Evolutionary conservation across 208 protist species (phyloP), one percentile per base, ranked within the genome.

Genomic region (Crithidia thermophila): DNA sequence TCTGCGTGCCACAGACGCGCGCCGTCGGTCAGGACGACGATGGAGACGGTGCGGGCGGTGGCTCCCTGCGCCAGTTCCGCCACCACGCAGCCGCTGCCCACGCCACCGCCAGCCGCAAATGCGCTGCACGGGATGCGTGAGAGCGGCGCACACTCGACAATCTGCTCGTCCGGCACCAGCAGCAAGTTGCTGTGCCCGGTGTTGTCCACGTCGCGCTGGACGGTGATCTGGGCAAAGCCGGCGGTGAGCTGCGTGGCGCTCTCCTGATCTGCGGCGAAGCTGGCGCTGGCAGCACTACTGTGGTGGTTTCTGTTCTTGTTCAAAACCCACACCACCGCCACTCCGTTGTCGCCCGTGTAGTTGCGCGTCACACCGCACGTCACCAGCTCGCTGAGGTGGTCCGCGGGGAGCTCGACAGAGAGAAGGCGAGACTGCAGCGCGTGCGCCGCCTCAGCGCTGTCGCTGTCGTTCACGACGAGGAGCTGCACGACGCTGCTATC

Each of bases 281-380:
- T 20, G 16, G 76, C 62, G 46, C 52, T 31, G n/a, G n/a, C n/a
- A n/a, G n/a, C n/a, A n/a, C n/a, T n/a, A n/a, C n/a, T n/a, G n/a
- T n/a, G n/a, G n/a, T n/a, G n/a, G n/a, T n/a, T n/a, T n/a, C n/a
- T n/a, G n/a, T n/a, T n/a, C n/a, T n/a, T n/a, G 21, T 66, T 46
- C 37, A 82, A 72, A 27, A 95, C 62, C 81, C 84, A 93, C 55
- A 84, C 74, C 25, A 93, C 75, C 16, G 81, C 77, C 20, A 95
- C 67, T 16, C 57, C 67, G 72, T 90, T 68, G 59, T 81, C 68
- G n/a, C 78, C 79, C 27, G 72, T 78, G 28, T 77, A 70, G 42
- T 80, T 81, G 16, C 76, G 58, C 43, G 82, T 82, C 11, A 95
- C 69, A 13, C 86, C 84, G 46, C 89, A 95, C 31, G 84, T 82